Conservation (phyloP, 1,139 yeast species). For the Nadsonia commutata region DNA sequence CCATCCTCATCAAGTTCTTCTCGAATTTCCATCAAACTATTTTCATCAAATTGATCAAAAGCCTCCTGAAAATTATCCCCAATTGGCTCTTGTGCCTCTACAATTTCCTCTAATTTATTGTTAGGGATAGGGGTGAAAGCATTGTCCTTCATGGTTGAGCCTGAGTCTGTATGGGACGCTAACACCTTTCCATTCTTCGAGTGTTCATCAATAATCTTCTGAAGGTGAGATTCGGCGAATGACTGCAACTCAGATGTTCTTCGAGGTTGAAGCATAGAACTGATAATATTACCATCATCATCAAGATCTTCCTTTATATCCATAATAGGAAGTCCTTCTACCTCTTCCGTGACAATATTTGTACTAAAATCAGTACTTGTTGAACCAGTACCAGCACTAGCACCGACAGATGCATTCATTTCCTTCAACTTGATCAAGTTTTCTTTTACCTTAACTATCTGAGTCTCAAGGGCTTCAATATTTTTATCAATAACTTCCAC, state of each 20-base stretch:
- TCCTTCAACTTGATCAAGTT: slow-evolving; percentile 16
- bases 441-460: slow-evolving; percentile 26
- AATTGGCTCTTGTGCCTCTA: background rate
- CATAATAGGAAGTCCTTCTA: slow-evolving; percentile 47
- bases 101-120: background rate
- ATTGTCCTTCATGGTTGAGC: background rate
- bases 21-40: background rate
- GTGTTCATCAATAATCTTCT: background rate
- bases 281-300: slow-evolving; percentile 55
- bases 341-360: slow-evolving; percentile 9
- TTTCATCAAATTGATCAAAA: background rate
- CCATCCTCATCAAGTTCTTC: slow-evolving; percentile 38
- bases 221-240: background rate
- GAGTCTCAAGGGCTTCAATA: slow-evolving; percentile 19
- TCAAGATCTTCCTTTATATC: slow-evolving; percentile 80
- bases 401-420: background rate
- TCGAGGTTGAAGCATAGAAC: slow-evolving; percentile 17
- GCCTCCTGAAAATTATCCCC: background rate
- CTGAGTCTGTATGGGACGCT: background rate
- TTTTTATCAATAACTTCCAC: slow-evolving; percentile 14
- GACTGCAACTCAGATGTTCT: background rate
- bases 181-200: background rate
- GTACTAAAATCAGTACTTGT: background rate
- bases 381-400: background rate
- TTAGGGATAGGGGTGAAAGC: background rate